Conservation (phyloP, 345 rosid species). For the Sapria himalayana region DNA sequence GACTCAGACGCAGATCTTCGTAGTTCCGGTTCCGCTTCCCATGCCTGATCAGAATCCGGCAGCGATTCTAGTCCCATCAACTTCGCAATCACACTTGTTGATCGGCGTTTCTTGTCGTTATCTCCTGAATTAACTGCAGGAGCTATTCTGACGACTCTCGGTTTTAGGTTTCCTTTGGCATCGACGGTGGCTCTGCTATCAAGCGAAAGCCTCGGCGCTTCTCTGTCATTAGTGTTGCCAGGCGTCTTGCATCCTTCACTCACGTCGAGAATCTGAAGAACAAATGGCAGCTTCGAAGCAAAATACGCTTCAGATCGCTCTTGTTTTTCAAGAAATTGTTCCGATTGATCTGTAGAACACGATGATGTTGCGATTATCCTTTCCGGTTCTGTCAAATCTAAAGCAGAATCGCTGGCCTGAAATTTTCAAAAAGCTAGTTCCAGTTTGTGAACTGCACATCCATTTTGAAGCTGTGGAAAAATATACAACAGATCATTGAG, state of each 20-base stretch:
- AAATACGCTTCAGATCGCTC: slow-evolving; percentile 20
- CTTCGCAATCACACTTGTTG: slow-evolving; percentile 79
- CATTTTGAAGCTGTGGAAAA: too few species aligned
- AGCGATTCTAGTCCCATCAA: slow-evolving; percentile 84
- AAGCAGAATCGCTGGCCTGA: slow-evolving; percentile 18
- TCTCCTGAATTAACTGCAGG: slow-evolving; percentile 18
- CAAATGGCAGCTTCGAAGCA: slow-evolving; percentile 16
- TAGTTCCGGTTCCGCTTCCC: slow-evolving; percentile 26
- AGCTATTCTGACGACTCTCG: slow-evolving; percentile 52
- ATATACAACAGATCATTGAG: too few species aligned
- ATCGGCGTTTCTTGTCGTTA: slow-evolving; percentile 25
- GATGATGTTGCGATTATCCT: slow-evolving; percentile 11
- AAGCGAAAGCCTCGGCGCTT: slow-evolving; percentile 89
- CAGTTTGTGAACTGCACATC: too few species aligned
- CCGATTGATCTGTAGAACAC: slow-evolving; percentile 24
- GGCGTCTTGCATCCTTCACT: slow-evolving; percentile 38
- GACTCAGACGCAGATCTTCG: slow-evolving; percentile 97
- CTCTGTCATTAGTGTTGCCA: slow-evolving; percentile 84
- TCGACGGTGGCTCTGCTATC: slow-evolving; percentile 84
- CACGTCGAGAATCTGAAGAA: slow-evolving; percentile 31
- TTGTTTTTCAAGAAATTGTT: slow-evolving; percentile 21
- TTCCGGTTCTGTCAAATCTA: slow-evolving; percentile 16
- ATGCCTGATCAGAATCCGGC: slow-evolving; percentile 31
- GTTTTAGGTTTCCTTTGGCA: slow-evolving; percentile 67
- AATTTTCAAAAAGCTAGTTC: background rate